Evolutionary conservation across 73 alveolate genomes (phyloP), one percentile per base, ranked within the genome.

Genomic region (Symbiodinium natans): DNA sequence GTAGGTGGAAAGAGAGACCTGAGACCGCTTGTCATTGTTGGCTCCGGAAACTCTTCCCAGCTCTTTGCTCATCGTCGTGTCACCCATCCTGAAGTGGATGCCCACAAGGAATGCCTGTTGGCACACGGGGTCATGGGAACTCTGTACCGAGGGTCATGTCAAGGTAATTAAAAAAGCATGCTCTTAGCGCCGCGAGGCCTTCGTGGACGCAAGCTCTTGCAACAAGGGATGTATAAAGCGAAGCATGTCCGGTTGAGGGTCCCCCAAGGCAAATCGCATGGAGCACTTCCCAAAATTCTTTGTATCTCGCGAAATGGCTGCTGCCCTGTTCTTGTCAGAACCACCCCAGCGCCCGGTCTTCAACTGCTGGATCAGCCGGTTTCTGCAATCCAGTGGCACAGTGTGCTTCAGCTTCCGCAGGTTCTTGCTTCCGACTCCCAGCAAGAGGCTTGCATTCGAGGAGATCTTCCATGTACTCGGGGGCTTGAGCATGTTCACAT

Each of bases 1-100:
- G 31, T 83, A 83, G 41, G 36, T 29, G n/a, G 17, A 52, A 23
- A 36, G 86, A 36, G 41, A 52, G n/a, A 77, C 86, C 31, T 83
- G 92, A 23, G 21, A 19, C 74, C 92, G 40, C 56, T 41, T 4
- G 41, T 83, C 92, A 21, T 36, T 13, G 39, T 41, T 25, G 38
- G 75, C 92, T 10, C 92, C 92, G 38, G 92, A 83, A 27, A 27
- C 46, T 31, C 56, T 54, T 23, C 92, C 92, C 46, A 83, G 75
- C 34, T 83, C 92, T 43, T 83, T 23, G 92, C 75, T 83, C 92
- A 83, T 83, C 42, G 31, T 7, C 75, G 52, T 9, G 36, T 83
- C 92, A 21, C 92, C 92, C 92, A 83, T 83, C 41, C 92, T 38
- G 92, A 83, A 27, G 27, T 83, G 92, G 56, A 83, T 83, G 41